Evolutionary conservation across 305 asterid genomes (phyloP), one percentile per base, ranked within the genome.

Genomic region (Euphrasia arctica): DNA sequence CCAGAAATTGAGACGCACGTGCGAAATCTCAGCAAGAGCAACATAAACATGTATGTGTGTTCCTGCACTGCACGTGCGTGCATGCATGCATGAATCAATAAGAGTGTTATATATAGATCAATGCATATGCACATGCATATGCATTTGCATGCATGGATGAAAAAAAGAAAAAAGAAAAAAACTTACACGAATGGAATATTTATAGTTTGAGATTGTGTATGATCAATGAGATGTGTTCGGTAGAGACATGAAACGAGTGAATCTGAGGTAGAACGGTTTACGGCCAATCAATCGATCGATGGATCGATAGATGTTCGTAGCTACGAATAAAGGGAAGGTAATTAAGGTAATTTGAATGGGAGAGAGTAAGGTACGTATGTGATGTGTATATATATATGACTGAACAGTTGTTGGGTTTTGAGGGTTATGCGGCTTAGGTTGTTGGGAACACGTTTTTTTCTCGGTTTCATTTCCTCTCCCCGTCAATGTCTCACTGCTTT

Each of bases 401-500:
- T 15, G 50, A 55, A 60, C 49, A 72, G 60, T 55, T 76, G 77
- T 72, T 18, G n/a, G 27, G 7, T 13, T 28, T 15, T 9, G 73
- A 77, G 78, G 54, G 12, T 65, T 61, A 1, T 58, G 59, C 60
- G 77, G 63, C 3, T 29, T 54, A 18, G 69, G 58, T 31, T 32
- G 59, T 68, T 70, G 48, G 57, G 70, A 55, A 69, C 22, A 18
- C 52, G 5, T 62, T 25, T 49, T 28, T 65, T 50, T 68, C 42
- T 36, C 7, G 42, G 9, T 36, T 36, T 36, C 42, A 36, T 6
- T 36, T 36, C 9, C 42, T 36, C 42, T 36, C 42, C 43, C 43
- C 43, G 43, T 39, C 43, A 8, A 39, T 39, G 43, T 39, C 43
- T 39, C 43, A 1, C 34, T 3, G 4, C 4, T 31, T 31, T 31